Percentiles rank a stretch among this genome's conserved stretches.
Evolutionary conservation across 2,329 filamentous ascomycete genomes (phyloP).

Genomic region (Malbranchea cinnamomea): DNA sequence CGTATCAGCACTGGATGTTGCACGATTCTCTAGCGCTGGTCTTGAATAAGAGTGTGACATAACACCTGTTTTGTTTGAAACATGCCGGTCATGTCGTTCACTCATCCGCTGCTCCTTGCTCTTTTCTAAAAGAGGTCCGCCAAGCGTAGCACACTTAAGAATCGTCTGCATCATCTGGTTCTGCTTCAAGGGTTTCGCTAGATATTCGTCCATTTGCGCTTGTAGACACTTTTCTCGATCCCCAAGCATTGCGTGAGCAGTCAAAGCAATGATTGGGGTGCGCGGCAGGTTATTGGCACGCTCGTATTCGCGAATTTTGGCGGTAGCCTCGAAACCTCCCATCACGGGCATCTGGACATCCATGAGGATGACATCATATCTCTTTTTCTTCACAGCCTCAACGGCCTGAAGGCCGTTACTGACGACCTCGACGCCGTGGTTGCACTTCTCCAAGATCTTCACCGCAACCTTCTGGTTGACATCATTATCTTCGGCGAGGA

Average conservation of each 20-base stretch:
- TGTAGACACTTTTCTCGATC: slow-evolving; percentile 97
- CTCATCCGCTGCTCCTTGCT: slow-evolving; percentile 28
- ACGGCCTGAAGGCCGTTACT: slow-evolving; percentile 90
- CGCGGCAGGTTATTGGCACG: slow-evolving; percentile 62
- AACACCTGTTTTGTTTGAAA: slow-evolving; percentile 13
- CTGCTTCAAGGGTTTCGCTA: slow-evolving; percentile 91
- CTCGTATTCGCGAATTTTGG: slow-evolving; percentile 92
- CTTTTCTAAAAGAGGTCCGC: slow-evolving; percentile 33
- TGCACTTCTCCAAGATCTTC: slow-evolving; percentile 94
- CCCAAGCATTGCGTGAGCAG: slow-evolving; percentile 96
- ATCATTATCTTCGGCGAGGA: slow-evolving; percentile 91
- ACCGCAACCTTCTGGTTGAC: slow-evolving; percentile 94
- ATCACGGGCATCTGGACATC: slow-evolving; percentile 99
- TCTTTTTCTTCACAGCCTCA: slow-evolving; percentile 77
- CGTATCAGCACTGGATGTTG: slow-evolving; percentile 56
- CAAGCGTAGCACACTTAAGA: slow-evolving; percentile 86
- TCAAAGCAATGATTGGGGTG: slow-evolving; percentile 91
- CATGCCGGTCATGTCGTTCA: slow-evolving; percentile 13
- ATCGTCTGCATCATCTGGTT: slow-evolving; percentile 97
- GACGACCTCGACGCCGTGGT: slow-evolving; percentile 55
- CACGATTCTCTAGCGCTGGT: slow-evolving; percentile 45
- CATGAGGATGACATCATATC: slow-evolving; percentile 96
- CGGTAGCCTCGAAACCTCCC: slow-evolving; percentile 95
- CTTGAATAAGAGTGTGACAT: slow-evolving; percentile 31
- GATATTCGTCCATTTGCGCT: slow-evolving; percentile 97